These are phyloP conservation scores for Rosellinia necatrix DNA, from an alignment of 2,329 filamentous ascomycete species.

Conservation along the genomic window DNA sequence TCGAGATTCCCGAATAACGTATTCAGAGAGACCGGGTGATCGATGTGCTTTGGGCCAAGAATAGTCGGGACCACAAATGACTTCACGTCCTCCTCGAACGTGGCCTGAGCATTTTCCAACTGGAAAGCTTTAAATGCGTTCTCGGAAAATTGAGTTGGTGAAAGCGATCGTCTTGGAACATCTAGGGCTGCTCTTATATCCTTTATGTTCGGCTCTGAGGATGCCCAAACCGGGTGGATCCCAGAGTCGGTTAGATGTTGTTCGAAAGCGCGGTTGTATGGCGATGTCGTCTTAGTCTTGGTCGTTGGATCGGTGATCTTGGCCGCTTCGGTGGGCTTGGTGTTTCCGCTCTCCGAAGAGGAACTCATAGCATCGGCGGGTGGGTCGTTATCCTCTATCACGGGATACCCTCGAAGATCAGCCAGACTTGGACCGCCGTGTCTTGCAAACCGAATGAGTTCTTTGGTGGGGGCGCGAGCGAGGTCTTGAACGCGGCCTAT, in stretches of 20 bases:
- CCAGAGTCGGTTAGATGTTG: neutral
- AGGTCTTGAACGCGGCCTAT: conserved; percentile 3
- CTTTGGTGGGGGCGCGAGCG: neutral
- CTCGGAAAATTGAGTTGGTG: neutral
- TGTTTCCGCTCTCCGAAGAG: too few relatives aligned
- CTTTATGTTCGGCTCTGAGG: neutral
- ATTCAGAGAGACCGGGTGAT: neutral
- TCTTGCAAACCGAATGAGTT: conserved; percentile 2
- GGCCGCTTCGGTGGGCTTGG: neutral
- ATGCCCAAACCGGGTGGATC: neutral
- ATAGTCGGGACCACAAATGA: neutral
- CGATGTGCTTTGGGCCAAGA: neutral
- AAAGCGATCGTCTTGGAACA: neutral
- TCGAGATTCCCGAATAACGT: neutral
- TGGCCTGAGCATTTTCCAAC: neutral
- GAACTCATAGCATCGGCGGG: too few relatives aligned
- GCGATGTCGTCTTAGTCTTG: neutral
- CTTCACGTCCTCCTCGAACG: neutral
- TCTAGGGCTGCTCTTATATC: neutral
- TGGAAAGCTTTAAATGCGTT: neutral
- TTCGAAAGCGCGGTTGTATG: neutral
- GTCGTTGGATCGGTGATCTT: neutral
- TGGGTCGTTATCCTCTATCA: neutral
- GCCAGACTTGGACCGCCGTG: conserved; percentile 6
- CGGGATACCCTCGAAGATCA: neutral